Evolutionary conservation across 78 protist genomes (phyloP), one percentile per base, ranked within the genome.

Genomic region (Monocercomonoides exilis): DNA sequence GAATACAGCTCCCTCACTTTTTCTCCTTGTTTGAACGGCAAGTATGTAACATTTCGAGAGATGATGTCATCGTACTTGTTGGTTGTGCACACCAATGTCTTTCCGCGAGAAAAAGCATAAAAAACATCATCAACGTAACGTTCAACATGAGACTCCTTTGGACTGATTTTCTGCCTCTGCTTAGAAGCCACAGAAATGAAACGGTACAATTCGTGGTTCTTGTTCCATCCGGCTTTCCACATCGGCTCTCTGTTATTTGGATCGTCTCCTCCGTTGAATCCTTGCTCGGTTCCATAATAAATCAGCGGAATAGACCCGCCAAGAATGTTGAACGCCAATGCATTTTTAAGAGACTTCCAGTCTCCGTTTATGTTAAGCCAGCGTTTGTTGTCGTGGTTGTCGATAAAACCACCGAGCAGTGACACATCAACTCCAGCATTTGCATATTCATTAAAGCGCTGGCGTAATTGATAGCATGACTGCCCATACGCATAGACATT

Each of bases 341-440:
- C 91, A 41, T 42, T 34, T 2, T 21, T 3, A 79, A 43, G 45
- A 33, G 4, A 44, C 29, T 34, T 5, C 41, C 4, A 82, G 38
- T 87, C 63, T n/a, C n/a, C 1, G 70, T 21, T 11, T 11, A 44
- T 3, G 38, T 54, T 11, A 2, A 89, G 36, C 63, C 84, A 89
- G 41, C 91, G 77, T 29, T 87, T 84, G 5, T 89, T 41, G 43
- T 89, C 91, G 46, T 89, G 91, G 43, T 89, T 89, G n/a, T 46
- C 79, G 32, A 82, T 21, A 6, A 89, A 85, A 32, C 70, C 41
- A 3, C 84, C 91, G 32, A 89, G 80, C 11, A 3, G 29, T 3
- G 33, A 6, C 32, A 11, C 70, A 21, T 21, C 70, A 11, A 11
- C 70, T 21, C 11, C 70, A 54, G 70, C n/a, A n/a, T n/a, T n/a